Evolutionary conservation across 1,284 basidiomycete genomes (phyloP).

Genomic region (Irpex lacteus): DNA sequence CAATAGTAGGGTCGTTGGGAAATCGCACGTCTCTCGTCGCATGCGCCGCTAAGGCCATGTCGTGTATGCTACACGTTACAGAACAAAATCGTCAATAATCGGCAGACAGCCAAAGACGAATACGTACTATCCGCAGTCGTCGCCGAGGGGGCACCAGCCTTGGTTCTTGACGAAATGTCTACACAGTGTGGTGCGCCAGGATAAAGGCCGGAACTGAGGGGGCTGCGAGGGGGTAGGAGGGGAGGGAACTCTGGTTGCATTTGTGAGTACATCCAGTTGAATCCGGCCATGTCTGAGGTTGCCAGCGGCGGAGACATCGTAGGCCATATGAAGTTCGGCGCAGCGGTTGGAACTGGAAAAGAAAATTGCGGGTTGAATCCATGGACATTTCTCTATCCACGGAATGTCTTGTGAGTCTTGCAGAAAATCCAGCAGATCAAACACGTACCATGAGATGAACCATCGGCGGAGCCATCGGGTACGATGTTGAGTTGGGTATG

Average conservation of each 20-base stretch:
- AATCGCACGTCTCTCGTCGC: conserved; percentile 24
- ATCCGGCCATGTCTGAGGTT: neutral
- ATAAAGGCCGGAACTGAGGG: conserved; percentile 24
- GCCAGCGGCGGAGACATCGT: conserved; percentile 1
- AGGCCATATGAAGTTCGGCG: conserved; percentile 4
- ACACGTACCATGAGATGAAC: conserved; percentile 8
- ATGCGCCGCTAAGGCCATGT: conserved; percentile 26
- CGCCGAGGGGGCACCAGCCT: conserved; percentile 43
- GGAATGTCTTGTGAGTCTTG: neutral
- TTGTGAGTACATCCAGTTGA: conserved; percentile 1
- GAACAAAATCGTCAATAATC: neutral
- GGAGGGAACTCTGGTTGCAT: neutral
- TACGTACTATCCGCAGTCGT: conserved; percentile 44
- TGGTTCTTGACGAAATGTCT: conserved; percentile 40
- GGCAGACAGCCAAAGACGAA: neutral
- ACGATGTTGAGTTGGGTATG: conserved; percentile 11
- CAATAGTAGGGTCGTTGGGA: conserved; percentile 1
- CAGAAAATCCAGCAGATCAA: neutral
- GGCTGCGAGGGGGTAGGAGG: conserved; percentile 3
- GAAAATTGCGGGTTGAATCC: conserved; percentile 11
- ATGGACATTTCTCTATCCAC: neutral
- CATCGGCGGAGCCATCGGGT: conserved; percentile 2
- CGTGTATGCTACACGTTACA: conserved; percentile 36
- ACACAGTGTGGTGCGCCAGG: conserved; percentile 39
- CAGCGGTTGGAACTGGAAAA: conserved; percentile 7